These are phyloP conservation scores for Fennellomyces sp. DNA, from an alignment of 371 early-diverging fungal genomes.

Conservation along the genomic window DNA sequence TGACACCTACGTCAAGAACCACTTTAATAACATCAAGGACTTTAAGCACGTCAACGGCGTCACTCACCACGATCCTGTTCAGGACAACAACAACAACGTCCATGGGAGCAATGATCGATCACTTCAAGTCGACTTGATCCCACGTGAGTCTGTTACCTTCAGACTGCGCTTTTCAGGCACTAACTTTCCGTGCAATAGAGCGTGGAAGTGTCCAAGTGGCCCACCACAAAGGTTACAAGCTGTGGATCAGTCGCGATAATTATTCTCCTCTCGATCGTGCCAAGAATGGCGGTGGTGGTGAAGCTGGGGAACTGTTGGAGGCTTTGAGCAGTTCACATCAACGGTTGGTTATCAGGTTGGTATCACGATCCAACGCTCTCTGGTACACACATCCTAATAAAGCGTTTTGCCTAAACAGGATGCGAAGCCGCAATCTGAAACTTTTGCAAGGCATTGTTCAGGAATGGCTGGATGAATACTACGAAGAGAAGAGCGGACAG, in stretches of 20 bases:
- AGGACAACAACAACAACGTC: not conserved
- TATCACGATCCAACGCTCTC: too few species aligned
- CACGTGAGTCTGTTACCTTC: slow-evolving; percentile 24
- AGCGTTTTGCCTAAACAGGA: not conserved
- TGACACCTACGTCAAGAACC: slow-evolving; percentile 11
- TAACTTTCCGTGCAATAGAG: slow-evolving; percentile 5
- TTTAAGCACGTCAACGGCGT: slow-evolving; percentile 14
- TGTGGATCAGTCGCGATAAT: slow-evolving; percentile 31
- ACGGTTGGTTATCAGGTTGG: slow-evolving; percentile 9
- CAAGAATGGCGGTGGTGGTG: slow-evolving; percentile 8
- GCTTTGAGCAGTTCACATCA: slow-evolving; percentile 22
- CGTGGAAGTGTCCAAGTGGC: slow-evolving; percentile 8
- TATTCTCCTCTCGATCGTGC: slow-evolving; percentile 2
- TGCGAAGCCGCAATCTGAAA: slow-evolving; percentile 4
- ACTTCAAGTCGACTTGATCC: slow-evolving; percentile 28
- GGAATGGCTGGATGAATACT: slow-evolving; percentile 40
- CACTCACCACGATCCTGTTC: not conserved
- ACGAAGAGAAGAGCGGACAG: slow-evolving; percentile 29
- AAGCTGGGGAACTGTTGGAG: slow-evolving; percentile 21
- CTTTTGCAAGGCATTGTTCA: slow-evolving; percentile 28
- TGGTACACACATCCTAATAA: not conserved
- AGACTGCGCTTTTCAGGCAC: slow-evolving; percentile 13
- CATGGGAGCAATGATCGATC: slow-evolving; percentile 1
- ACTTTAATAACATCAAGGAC: slow-evolving; percentile 16
- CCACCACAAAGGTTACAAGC: slow-evolving; percentile 29